These are phyloP conservation scores for Paramecium bursaria DNA, from an alignment of 73 alveolate genomes.

Conservation along the genomic window DNA sequence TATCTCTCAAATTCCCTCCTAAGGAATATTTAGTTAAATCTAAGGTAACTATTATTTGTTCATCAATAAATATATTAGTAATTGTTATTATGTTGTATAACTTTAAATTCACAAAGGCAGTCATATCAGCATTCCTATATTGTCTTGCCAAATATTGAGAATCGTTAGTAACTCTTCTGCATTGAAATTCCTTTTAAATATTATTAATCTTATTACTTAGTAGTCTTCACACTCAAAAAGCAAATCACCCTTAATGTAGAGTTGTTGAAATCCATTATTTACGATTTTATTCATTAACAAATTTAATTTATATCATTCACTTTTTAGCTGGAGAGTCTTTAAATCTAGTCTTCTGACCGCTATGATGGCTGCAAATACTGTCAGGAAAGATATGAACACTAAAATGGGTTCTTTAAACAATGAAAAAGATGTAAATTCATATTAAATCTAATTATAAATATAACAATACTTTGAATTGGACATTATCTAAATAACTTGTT, in stretches of 20 bases:
- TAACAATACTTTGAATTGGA: slow-evolving; percentile 65
- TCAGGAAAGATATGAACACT: slow-evolving; percentile 62
- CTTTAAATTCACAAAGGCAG: background rate
- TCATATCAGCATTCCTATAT: too few relatives aligned
- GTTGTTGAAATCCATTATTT: background rate
- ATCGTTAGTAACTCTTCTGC: too few relatives aligned
- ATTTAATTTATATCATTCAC: slow-evolving; percentile 34
- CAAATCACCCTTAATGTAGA: background rate
- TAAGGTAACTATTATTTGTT: background rate
- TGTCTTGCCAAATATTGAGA: too few relatives aligned
- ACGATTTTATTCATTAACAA: background rate
- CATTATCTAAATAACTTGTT: slow-evolving; percentile 77
- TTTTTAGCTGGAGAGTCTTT: slow-evolving; percentile 61
- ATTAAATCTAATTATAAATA: slow-evolving; percentile 31
- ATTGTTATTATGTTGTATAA: slow-evolving; percentile 14
- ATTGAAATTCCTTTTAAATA: too few relatives aligned
- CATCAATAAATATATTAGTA: background rate
- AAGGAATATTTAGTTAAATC: slow-evolving; percentile 7
- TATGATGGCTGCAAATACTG: slow-evolving; percentile 27
- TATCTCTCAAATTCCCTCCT: background rate
- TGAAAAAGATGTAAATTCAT: slow-evolving; percentile 34
- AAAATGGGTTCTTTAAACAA: slow-evolving; percentile 60
- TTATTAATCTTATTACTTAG: too few relatives aligned
- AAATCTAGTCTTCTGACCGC: slow-evolving; percentile 60
- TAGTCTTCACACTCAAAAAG: too few relatives aligned